phyloP scores from a whole-genome alignment of 2,329 filamentous ascomycete species.

The Colletotrichum sp. region DNA sequence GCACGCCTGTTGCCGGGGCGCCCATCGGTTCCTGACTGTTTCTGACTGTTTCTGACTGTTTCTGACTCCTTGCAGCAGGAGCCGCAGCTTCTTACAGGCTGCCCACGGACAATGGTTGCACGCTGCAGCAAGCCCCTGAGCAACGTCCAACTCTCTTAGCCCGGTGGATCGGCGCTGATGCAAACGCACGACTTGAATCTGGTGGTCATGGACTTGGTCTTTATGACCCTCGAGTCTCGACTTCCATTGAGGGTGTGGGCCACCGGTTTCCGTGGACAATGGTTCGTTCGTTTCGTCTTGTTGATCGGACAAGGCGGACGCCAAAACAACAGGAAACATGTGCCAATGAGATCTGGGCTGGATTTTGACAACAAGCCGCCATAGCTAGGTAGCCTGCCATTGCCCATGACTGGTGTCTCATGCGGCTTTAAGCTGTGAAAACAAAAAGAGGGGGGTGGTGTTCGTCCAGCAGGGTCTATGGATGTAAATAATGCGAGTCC shows the following conservation, averaged over 20 bases:
- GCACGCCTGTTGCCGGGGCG: slow-evolving; percentile 16
- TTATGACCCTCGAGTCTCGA: not conserved
- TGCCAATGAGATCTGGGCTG: not conserved
- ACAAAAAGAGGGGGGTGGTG: not conserved
- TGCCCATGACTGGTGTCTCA: not conserved
- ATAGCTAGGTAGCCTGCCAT: not conserved
- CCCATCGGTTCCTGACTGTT: slow-evolving; percentile 8
- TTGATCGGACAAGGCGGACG: slow-evolving; percentile 14
- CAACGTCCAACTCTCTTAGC: slow-evolving; percentile 2
- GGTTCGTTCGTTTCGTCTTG: slow-evolving; percentile 17
- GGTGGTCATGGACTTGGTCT: not conserved
- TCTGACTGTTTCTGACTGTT: not conserved
- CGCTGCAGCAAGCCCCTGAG: slow-evolving; percentile 23
- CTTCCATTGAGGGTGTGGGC: not conserved
- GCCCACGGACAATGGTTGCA: not conserved
- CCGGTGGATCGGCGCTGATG: slow-evolving; percentile 14
- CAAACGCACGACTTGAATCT: slow-evolving; percentile 4
- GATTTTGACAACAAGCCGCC: not conserved
- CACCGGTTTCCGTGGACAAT: slow-evolving; percentile 20
- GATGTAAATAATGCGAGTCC: slow-evolving; percentile 7
- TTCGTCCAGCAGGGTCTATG: not conserved
- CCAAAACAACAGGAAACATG: slow-evolving; percentile 17
- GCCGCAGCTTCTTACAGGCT: slow-evolving; percentile 6
- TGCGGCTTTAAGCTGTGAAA: not conserved
- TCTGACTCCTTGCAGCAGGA: slow-evolving; percentile 9